Evolutionary conservation across 148 eudicot species (phyloP), one percentile per base, ranked within the genome.

Genomic region (Chenopodium suecicum): DNA sequence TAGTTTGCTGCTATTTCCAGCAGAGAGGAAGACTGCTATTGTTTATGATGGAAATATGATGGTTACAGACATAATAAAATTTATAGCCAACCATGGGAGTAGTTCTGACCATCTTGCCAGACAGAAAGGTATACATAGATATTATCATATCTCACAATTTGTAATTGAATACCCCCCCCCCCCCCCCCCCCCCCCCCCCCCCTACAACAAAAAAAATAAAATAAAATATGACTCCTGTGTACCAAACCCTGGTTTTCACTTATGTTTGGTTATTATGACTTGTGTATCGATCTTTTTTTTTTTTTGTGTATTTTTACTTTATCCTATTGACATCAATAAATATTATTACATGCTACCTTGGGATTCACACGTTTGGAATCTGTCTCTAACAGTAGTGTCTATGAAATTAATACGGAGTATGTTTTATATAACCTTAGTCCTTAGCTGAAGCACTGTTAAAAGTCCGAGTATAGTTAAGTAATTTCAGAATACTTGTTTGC

Each of bases 1-100:
- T 16, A 83, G 88, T 56, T 79, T 95, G 83, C 82, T 95, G 82
- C 85, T 95, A 81, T 93, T 88, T 85, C 98, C 97, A 62, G 96
- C 93, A 4, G 89, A 88, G 72, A 85, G 80, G 80, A 92, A 95
- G 88, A 85, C 79, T 46, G 87, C 90, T 73, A 77, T 95, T 47
- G 67, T 87, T 75, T 95, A 92, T 80, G 87, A 88, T 68, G 97
- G 98, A 80, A 91, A 93, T 70, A 76, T 90, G 81, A 56, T 87
- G 50, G 97, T 92, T 69, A 77, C 82, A 50, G 90, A 92, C 78
- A 85, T 95, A 34, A 81, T 95, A 74, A 89, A 88, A 77, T 95
- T 95, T 86, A 76, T 95, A 73, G 84, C 86, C 70, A 84, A 85
- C 78, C 86, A 89, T 79, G 96, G 93, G 65, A 88, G 88, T 79